These are phyloP conservation scores for Suillus americanus DNA, from an alignment of 768 basidiomycete genomes.

Conservation along the genomic window DNA sequence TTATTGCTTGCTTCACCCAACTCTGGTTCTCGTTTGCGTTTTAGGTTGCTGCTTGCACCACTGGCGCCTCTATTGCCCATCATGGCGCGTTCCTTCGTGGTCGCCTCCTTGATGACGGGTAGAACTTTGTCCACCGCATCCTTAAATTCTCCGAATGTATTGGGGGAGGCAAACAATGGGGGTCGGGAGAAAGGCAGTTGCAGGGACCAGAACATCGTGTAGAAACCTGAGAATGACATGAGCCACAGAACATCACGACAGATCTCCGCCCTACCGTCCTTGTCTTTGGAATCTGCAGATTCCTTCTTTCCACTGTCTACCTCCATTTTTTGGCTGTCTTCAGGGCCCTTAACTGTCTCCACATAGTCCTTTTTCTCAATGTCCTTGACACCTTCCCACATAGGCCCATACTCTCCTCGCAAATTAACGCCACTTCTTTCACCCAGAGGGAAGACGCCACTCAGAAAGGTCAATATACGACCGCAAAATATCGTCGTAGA, in stretches of 20 bases:
- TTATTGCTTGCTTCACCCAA: conserved; percentile 48
- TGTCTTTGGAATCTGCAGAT: conserved; percentile 37
- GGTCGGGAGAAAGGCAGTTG: conserved; percentile 86
- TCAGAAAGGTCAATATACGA: conserved; percentile 84
- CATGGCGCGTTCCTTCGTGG: conserved; percentile 84
- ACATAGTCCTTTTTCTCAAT: conserved; percentile 33
- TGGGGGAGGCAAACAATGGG: conserved; percentile 57
- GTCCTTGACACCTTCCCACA: conserved; percentile 67
- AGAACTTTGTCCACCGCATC: conserved; percentile 70
- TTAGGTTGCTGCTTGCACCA: conserved; percentile 40
- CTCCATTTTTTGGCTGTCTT: conserved; percentile 55
- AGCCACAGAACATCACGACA: not conserved
- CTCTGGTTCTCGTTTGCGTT: conserved; percentile 67
- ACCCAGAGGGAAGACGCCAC: conserved; percentile 81
- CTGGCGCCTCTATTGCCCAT: conserved; percentile 67
- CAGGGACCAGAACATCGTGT: conserved; percentile 87
- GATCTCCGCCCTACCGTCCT: conserved; percentile 50
- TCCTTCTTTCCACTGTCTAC: conserved; percentile 53
- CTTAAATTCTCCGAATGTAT: conserved; percentile 64
- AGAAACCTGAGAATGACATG: conserved; percentile 56
- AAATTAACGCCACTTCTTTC: conserved; percentile 92
- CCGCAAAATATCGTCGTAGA: conserved; percentile 86
- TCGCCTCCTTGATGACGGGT: conserved; percentile 81
- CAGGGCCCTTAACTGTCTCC: conserved; percentile 30
- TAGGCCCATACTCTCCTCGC: conserved; percentile 81